Base-by-base conservation (phyloP, 2,329 filamentous ascomycete genomes). In the Beauveria scarabaeidicola region DNA sequence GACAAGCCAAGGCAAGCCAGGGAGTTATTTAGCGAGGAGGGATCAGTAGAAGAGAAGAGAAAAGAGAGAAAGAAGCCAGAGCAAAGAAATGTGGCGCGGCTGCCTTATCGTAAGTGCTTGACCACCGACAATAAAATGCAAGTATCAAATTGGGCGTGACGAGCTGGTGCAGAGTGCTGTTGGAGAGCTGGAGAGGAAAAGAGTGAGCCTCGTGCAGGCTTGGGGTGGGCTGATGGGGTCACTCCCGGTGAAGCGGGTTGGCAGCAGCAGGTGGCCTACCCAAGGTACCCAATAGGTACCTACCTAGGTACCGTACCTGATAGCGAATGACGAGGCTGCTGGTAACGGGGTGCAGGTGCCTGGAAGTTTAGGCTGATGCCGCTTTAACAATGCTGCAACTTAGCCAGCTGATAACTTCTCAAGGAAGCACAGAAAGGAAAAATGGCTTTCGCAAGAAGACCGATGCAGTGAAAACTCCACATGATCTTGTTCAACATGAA, bases 191-290 rank as follows among this genome's bases (percentile, higher is more conserved):
- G 47, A 46, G 43, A 40, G 56, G 57, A 59, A 59, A 32, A 53
- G 50, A 59, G 50, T 32, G 44, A 59, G 57, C 57, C 57, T 59
- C 57, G 57, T 59, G 57, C 57, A 40, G 57, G 50, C 48, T 40
- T 23, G 44, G 57, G 57, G 57, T 59, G 57, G 57, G 57, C 57
- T 59, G 57, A 59, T 48, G n/a, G 50, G 53, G 57, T 59, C 57
- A 59, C 56, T 50, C 13, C 41, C 38, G 44, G 19, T 40, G 21
- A n/a, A 46, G 47, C 32, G n/a, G 10, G 11, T 32, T 32, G 21
- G 46, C 36, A 17, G 7, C 15, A 29, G 48, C 46, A 41, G 56
- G 56, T 52, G 46, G 56, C 46, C n/a, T n/a, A n/a, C n/a, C n/a
- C n/a, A n/a, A n/a, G n/a, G n/a, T n/a, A n/a, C n/a, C n/a, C n/a